Percentiles rank a stretch among this genome's conserved stretches.
phyloP scores from a whole-genome alignment of 805 yeast genomes.

The Clavispora phyllophila region DNA sequence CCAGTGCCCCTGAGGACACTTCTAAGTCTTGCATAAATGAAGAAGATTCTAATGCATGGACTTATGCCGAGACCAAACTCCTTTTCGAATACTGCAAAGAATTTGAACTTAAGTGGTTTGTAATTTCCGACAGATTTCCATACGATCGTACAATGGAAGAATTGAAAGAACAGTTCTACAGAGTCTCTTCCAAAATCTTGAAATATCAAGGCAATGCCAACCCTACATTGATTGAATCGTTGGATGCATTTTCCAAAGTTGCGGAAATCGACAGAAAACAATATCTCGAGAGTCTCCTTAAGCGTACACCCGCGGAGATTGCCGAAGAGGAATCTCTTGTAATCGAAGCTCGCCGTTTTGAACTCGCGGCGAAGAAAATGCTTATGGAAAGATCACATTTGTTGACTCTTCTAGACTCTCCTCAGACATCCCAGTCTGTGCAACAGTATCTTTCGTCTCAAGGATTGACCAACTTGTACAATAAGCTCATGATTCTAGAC shows the following conservation, averaged over 20 bases:
- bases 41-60: constrained; percentile 49
- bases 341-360: constrained; percentile 88
- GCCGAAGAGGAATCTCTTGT: constrained; percentile 96
- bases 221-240: constrained; percentile 50
- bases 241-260: constrained; percentile 59
- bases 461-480: constrained; percentile 83
- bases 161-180: constrained; percentile 75
- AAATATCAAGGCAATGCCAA: constrained; percentile 39
- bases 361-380: constrained; percentile 86
- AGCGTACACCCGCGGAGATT: constrained; percentile 90
- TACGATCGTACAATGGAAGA: constrained; percentile 62
- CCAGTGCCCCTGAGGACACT: constrained; percentile 1
- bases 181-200: constrained; percentile 48
- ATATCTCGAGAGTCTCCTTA: constrained; percentile 69
- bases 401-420: constrained; percentile 77
- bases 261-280: constrained; percentile 77
- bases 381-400: constrained; percentile 76
- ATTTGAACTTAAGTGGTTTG: constrained; percentile 62
- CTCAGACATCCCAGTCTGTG: constrained; percentile 69
- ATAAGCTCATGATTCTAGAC: constrained; percentile 67
- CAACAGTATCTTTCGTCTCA: constrained; percentile 78
- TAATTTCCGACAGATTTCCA: constrained; percentile 57
- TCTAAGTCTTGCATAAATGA: constrained; percentile 14
- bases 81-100: constrained; percentile 66
- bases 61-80: constrained; percentile 69